These are phyloP conservation scores for Trametes gibbosa DNA, from an alignment of 768 basidiomycete genomes.

Conservation along the genomic window DNA sequence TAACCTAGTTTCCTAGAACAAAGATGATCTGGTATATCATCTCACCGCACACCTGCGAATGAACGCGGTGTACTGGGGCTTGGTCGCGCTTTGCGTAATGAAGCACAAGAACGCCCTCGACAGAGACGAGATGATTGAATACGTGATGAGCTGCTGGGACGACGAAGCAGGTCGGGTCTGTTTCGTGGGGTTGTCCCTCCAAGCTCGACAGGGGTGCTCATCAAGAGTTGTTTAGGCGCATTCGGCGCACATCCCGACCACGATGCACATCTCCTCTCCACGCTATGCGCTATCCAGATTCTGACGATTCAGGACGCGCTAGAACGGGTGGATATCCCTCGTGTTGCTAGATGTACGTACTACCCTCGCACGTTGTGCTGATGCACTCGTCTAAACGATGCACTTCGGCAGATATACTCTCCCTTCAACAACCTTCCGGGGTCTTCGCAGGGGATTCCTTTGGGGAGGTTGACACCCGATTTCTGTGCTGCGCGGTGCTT, in stretches of 20 bases:
- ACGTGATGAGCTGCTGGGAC: conserved; percentile 95
- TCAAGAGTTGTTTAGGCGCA: conserved; percentile 52
- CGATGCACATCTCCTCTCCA: conserved; percentile 85
- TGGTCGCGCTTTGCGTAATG: conserved; percentile 85
- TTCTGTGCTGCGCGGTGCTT: conserved; percentile 83
- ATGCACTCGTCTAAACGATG: not conserved
- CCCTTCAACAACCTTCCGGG: conserved; percentile 82
- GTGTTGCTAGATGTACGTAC: conserved; percentile 70
- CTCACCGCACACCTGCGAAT: conserved; percentile 90
- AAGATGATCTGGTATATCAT: conserved; percentile 85
- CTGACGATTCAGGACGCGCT: conserved; percentile 81
- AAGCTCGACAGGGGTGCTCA: not conserved
- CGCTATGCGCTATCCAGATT: conserved; percentile 91
- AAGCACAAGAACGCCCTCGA: conserved; percentile 73
- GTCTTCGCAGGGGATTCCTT: conserved; percentile 87
- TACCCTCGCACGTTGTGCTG: not conserved
- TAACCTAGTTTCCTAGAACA: conserved; percentile 46
- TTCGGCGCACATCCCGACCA: conserved; percentile 94
- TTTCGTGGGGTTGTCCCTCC: conserved; percentile 5
- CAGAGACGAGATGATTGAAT: conserved; percentile 80
- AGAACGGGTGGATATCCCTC: conserved; percentile 63
- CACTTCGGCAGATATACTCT: conserved; percentile 63
- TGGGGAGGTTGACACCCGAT: conserved; percentile 93
- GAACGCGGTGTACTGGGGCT: conserved; percentile 97
- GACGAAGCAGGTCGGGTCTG: conserved; percentile 68